Evolutionary conservation across 352 stramenopile genomes (phyloP).

Genomic region (Phytopythium cucurbitacearum): DNA sequence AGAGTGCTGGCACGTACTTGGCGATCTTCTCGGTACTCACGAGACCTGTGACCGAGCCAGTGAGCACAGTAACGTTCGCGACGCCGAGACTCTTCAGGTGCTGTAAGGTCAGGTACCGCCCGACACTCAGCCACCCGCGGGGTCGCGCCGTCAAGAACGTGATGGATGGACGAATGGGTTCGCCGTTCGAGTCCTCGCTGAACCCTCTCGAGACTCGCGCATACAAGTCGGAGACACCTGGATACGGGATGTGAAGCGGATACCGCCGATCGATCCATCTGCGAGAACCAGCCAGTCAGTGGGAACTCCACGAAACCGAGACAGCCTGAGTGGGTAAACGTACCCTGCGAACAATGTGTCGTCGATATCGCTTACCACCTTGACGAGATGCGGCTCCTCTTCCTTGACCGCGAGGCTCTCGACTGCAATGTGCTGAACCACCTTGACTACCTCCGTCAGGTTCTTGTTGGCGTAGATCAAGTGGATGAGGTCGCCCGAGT

Average conservation of each 20-base stretch:
- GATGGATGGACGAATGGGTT: slow-evolving; percentile 45
- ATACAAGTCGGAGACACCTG: slow-evolving; percentile 71
- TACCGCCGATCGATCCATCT: slow-evolving; percentile 71
- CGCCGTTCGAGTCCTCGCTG: slow-evolving; percentile 18
- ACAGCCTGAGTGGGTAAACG: background rate
- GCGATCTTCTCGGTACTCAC: slow-evolving; percentile 83
- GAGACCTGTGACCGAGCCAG: slow-evolving; percentile 75
- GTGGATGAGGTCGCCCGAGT: slow-evolving; percentile 73
- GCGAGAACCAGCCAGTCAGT: background rate
- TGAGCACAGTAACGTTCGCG: slow-evolving; percentile 70
- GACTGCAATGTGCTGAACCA: slow-evolving; percentile 83
- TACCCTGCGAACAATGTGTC: slow-evolving; percentile 76
- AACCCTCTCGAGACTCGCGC: slow-evolving; percentile 57
- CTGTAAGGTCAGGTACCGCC: slow-evolving; percentile 74
- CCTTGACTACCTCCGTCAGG: slow-evolving; percentile 69
- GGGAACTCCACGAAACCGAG: background rate
- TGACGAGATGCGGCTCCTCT: slow-evolving; percentile 54
- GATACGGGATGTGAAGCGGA: slow-evolving; percentile 73
- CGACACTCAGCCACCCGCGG: slow-evolving; percentile 75
- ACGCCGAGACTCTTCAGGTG: slow-evolving; percentile 74
- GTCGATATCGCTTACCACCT: slow-evolving; percentile 86
- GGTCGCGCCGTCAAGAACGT: slow-evolving; percentile 81
- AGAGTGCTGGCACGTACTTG: slow-evolving; percentile 17
- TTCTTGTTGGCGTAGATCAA: slow-evolving; percentile 79
- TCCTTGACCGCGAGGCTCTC: slow-evolving; percentile 68